A percentile compares a stretch with the other conserved stretches of the same genome.
Conservation (phyloP, 345 rosid genomes). For the Eutrema japonicum region DNA sequence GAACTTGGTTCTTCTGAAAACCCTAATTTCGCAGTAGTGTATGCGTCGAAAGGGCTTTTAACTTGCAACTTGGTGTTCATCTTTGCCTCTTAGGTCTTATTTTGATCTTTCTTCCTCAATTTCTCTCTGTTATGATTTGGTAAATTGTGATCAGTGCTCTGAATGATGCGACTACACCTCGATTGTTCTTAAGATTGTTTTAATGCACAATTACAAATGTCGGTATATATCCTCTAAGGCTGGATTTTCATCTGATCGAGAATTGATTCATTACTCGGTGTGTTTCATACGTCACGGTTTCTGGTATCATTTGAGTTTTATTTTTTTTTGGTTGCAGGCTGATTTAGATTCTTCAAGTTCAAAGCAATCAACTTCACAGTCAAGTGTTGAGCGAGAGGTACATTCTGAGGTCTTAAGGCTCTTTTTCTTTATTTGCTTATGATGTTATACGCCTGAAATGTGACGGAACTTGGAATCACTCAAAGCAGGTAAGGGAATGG, state of each 20-base stretch:
- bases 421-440: background rate
- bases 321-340: conserved; percentile 45
- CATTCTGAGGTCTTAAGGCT: background rate
- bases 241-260: background rate
- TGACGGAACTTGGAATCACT: conserved; percentile 25
- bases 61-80: conserved; percentile 12
- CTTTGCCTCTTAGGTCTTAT: background rate
- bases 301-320: background rate
- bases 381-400: conserved; percentile 49
- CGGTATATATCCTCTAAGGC: background rate
- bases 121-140: background rate
- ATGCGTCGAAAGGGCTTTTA: conserved; percentile 5
- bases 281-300: background rate
- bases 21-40: conserved; percentile 9
- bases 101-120: background rate
- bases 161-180: conserved; percentile 7
- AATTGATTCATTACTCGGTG: background rate
- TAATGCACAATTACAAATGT: background rate
- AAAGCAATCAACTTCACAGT: conserved; percentile 56
- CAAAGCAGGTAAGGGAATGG: conserved; percentile 52
- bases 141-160: conserved; percentile 8
- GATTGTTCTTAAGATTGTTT: background rate
- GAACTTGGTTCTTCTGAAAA: conserved; percentile 15
- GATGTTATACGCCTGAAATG: conserved; percentile 14
- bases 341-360: conserved; percentile 62